A percentile compares a stretch with the other conserved stretches of the same genome.
These are phyloP conservation scores for Tubosaeta brunneosetosa DNA, from an alignment of 768 basidiomycete species.

Conservation along the genomic window DNA sequence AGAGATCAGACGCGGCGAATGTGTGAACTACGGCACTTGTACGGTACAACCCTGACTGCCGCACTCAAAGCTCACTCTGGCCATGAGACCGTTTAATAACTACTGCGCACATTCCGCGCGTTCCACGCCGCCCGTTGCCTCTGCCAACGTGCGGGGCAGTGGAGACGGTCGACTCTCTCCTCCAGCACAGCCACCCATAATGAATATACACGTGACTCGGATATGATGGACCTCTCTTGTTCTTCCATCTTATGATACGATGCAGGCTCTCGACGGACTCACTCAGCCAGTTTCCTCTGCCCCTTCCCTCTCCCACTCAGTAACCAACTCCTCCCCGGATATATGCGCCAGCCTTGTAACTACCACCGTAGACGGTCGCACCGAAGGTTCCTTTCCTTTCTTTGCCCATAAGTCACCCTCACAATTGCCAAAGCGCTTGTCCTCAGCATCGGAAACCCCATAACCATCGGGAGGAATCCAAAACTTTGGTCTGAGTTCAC, in stretches of 20 bases:
- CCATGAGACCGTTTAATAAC: not conserved
- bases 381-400: constrained; percentile 47
- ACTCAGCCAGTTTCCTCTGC: constrained; percentile 30
- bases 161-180: not conserved
- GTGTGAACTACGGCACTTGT: constrained; percentile 7
- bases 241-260: constrained; percentile 5
- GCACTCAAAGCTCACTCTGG: not conserved
- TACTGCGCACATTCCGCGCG: constrained; percentile 3
- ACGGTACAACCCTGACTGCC: not conserved
- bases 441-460: constrained; percentile 57
- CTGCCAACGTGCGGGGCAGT: constrained; percentile 2
- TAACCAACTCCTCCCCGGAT: constrained; percentile 21
- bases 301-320: constrained; percentile 15
- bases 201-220: not conserved
- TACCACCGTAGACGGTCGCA: constrained; percentile 50
- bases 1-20: constrained; percentile 10
- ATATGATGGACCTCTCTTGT: too few species aligned
- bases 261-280: constrained; percentile 18
- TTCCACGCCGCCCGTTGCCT: constrained; percentile 7
- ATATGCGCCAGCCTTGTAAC: constrained; percentile 76
- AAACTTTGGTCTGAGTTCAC: constrained; percentile 46
- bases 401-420: not conserved
- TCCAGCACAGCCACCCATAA: not conserved
- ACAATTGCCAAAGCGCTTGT: constrained; percentile 43
- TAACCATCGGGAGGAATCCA: constrained; percentile 70